Conservation (phyloP, 345 rosid species). For the Eutrema japonicum region DNA sequence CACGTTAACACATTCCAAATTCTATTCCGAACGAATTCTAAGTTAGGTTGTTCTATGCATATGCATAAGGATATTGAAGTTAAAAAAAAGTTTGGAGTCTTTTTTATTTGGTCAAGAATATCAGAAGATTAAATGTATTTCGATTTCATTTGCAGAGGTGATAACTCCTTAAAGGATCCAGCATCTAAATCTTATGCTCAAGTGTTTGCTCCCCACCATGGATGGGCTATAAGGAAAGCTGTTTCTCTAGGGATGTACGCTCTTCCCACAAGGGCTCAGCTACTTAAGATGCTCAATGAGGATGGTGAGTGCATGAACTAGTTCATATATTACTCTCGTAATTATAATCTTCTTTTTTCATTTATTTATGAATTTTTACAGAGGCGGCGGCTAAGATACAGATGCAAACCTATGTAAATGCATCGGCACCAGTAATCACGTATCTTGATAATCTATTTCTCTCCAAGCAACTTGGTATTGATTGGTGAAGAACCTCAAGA, state of each 20-base stretch:
- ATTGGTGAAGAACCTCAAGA: conserved; percentile 62
- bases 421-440: conserved; percentile 62
- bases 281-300: conserved; percentile 78
- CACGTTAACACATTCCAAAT: background rate
- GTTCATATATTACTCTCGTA: conserved; percentile 28
- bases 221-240: conserved; percentile 91
- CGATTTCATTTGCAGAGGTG: conserved; percentile 52
- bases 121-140: background rate
- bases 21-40: background rate
- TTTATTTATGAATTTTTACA: conserved; percentile 42
- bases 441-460: conserved; percentile 71
- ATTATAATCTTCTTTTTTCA: background rate
- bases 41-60: background rate
- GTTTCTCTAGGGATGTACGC: conserved; percentile 95
- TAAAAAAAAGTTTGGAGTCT: background rate
- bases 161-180: conserved; percentile 73
- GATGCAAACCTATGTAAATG: conserved; percentile 65
- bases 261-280: conserved; percentile 84
- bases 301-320: conserved; percentile 63
- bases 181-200: conserved; percentile 91
- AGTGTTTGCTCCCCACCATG: conserved; percentile 95
- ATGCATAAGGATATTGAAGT: background rate
- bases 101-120: background rate
- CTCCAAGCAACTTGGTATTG: conserved; percentile 74
- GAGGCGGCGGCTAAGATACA: conserved; percentile 73